Conservation (phyloP, 179 eudicot genomes). For the Corrigiola litoralis region DNA sequence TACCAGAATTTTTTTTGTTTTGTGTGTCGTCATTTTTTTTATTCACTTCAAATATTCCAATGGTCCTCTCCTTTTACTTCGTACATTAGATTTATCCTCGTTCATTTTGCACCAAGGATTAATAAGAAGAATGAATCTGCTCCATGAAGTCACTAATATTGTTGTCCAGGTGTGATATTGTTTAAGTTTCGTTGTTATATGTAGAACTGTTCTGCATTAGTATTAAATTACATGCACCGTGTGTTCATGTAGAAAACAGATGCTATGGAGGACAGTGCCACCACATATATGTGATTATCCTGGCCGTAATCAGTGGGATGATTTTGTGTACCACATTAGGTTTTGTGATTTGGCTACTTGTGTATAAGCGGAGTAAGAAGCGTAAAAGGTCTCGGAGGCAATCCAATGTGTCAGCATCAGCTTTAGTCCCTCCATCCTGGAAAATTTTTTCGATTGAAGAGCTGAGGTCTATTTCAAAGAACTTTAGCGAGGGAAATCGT, state of each 20-base stretch:
- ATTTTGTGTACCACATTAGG: slow-evolving; percentile 69
- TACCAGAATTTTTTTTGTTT: no score
- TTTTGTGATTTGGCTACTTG: slow-evolving; percentile 79
- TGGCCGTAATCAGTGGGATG: slow-evolving; percentile 76
- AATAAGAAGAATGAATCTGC: no score
- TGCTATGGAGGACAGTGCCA: slow-evolving; percentile 72
- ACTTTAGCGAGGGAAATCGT: slow-evolving; percentile 88
- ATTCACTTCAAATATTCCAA: no score
- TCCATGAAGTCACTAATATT: no score
- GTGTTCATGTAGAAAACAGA: slow-evolving; percentile 40
- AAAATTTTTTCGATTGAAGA: slow-evolving; percentile 76
- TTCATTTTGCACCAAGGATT: no score
- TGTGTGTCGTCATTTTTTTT: no score
- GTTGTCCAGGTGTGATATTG: no score
- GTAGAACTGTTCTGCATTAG: neutral
- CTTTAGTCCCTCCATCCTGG: slow-evolving; percentile 86
- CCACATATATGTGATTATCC: slow-evolving; percentile 63
- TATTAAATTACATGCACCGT: neutral
- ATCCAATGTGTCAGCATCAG: slow-evolving; percentile 56
- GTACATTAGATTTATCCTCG: no score
- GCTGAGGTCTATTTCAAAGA: slow-evolving; percentile 74
- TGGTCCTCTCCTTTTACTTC: no score
- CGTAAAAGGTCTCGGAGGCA: slow-evolving; percentile 69
- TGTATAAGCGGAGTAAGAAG: slow-evolving; percentile 63
- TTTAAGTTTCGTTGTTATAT: neutral